These are phyloP conservation scores for Plasmodium cynomolgi DNA, from an alignment of 169 alveolate genomes.

Conservation along the genomic window DNA sequence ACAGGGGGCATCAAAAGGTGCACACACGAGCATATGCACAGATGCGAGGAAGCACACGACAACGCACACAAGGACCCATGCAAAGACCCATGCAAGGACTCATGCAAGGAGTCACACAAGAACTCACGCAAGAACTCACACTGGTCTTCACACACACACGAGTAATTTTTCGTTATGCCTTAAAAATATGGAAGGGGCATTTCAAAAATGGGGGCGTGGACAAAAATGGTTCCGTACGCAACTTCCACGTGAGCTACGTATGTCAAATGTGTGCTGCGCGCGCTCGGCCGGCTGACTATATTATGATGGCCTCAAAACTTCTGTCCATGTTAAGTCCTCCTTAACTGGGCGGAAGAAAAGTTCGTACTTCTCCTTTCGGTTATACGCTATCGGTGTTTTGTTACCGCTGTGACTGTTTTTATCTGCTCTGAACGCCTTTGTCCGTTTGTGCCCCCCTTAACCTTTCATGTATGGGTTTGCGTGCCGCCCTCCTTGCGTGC, in stretches of 20 bases:
- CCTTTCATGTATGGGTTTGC: background rate
- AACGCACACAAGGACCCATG: background rate
- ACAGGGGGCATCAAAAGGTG: too few species aligned
- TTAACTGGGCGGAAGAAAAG: slow-evolving; percentile 1
- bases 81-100: too few species aligned
- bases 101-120: too few species aligned
- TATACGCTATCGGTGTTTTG: background rate
- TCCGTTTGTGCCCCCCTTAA: background rate
- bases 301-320: background rate
- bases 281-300: background rate
- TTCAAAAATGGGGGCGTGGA: background rate
- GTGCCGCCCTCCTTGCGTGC: background rate
- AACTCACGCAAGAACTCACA: too few species aligned
- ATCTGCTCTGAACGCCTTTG: background rate
- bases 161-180: background rate
- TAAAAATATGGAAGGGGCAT: background rate
- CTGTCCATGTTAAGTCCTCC: background rate
- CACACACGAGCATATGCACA: background rate
- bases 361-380: background rate
- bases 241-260: background rate
- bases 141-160: too few species aligned
- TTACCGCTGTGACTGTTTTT: background rate
- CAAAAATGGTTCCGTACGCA: background rate
- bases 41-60: background rate
- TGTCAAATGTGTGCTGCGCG: background rate